phyloP scores from a whole-genome alignment of 176 grass and related monocot genomes.

The Carex myosuroides region DNA sequence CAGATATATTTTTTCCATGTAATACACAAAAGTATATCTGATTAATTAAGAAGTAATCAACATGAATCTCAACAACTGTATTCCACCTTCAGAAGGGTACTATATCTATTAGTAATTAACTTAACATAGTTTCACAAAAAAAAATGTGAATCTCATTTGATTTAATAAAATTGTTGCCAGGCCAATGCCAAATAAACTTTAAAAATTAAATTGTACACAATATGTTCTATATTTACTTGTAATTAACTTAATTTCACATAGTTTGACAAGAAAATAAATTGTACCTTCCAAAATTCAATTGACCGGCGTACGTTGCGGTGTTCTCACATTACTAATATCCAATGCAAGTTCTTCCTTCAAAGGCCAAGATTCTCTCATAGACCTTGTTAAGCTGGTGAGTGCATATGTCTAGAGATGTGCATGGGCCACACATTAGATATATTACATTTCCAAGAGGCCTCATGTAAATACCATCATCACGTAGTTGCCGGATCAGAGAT shows the following conservation, averaged over 20 bases:
- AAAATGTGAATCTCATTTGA: not conserved
- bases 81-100: not conserved
- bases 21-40: not conserved
- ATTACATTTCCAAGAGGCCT: slow-evolving; percentile 86
- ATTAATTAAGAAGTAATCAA: not conserved
- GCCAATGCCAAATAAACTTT: not conserved
- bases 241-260: not conserved
- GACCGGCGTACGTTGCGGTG: not conserved
- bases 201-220: not conserved
- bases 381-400: slow-evolving; percentile 57
- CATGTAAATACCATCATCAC: slow-evolving; percentile 62
- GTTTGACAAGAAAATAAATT: not conserved
- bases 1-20: not conserved
- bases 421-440: slow-evolving; percentile 92
- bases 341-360: slow-evolving; percentile 18
- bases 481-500: slow-evolving; percentile 63
- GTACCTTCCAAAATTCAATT: slow-evolving; percentile 11
- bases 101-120: not conserved
- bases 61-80: not conserved
- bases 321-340: slow-evolving; percentile 3
- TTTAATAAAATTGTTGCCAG: not conserved
- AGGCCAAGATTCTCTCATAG: slow-evolving; percentile 33
- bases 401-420: slow-evolving; percentile 54
- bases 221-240: not conserved
- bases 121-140: not conserved